Percentiles rank a stretch among this genome's conserved stretches.
These are phyloP conservation scores for Erigeron philadelphicus DNA, from an alignment of 140 eudicot genomes.

Conservation along the genomic window DNA sequence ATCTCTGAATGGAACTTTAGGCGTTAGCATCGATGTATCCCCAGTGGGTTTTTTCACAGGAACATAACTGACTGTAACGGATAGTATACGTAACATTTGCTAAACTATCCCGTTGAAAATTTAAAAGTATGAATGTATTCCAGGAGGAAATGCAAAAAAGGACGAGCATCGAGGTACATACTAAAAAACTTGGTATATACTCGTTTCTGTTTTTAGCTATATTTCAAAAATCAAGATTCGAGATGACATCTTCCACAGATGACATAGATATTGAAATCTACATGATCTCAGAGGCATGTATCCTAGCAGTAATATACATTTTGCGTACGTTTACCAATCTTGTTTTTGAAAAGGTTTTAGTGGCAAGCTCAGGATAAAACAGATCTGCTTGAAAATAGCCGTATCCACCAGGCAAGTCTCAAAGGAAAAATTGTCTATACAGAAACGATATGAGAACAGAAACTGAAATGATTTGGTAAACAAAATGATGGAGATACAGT, in stretches of 20 bases:
- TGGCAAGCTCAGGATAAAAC: not conserved
- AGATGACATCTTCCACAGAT: too few species aligned
- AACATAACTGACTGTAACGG: too few species aligned
- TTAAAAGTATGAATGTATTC: not conserved
- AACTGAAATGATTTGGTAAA: conserved; percentile 5
- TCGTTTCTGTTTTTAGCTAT: too few species aligned
- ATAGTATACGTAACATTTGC: too few species aligned
- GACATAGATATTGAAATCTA: too few species aligned
- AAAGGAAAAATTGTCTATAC: not conserved
- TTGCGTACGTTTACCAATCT: not conserved
- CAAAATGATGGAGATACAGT: not conserved
- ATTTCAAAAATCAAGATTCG: too few species aligned
- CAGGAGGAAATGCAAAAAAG: not conserved
- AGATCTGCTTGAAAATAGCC: not conserved
- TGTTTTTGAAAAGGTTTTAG: not conserved
- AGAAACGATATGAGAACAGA: not conserved
- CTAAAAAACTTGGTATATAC: not conserved
- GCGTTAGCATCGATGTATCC: too few species aligned
- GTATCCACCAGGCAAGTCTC: conserved; percentile 1
- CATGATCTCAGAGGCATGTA: too few species aligned
- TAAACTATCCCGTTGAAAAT: too few species aligned
- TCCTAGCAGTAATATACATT: too few species aligned
- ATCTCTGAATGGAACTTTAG: too few species aligned
- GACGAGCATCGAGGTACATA: not conserved
- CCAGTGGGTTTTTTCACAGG: too few species aligned